Percentiles rank a stretch among this genome's conserved stretches.
These are phyloP conservation scores for Calonectria multiphialidica DNA, from an alignment of 2,329 filamentous ascomycete species.

Conservation along the genomic window DNA sequence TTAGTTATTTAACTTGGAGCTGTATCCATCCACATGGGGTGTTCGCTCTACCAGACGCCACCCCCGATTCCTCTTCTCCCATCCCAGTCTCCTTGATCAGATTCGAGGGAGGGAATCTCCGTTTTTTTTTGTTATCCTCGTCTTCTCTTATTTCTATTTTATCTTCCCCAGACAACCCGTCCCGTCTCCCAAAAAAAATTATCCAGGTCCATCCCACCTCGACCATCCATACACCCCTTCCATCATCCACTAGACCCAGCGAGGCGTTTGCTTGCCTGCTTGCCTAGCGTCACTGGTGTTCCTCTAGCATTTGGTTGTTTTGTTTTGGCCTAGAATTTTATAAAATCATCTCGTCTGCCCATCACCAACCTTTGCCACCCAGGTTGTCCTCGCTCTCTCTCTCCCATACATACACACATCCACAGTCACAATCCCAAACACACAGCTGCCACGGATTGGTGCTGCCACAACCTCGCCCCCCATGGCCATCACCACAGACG, in stretches of 20 bases:
- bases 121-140: not conserved
- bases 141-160: not conserved
- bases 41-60: not conserved
- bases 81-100: not conserved
- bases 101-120: not conserved
- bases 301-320: not conserved
- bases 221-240: not conserved
- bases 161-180: too few relatives aligned
- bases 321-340: not conserved
- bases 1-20: conserved; percentile 8
- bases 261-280: not conserved
- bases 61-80: not conserved
- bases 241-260: not conserved
- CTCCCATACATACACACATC: not conserved
- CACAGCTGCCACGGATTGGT: not conserved
- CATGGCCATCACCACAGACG: conserved; percentile 33
- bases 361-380: not conserved
- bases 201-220: not conserved
- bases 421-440: not conserved
- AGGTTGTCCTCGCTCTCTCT: not conserved
- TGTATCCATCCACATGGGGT: not conserved
- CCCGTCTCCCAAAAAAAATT: too few relatives aligned
- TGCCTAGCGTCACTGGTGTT: not conserved
- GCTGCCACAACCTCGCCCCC: not conserved
- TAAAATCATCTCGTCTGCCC: conserved; percentile 18